These are phyloP conservation scores for Sugiyamaella sp. DNA, from an alignment of 1,139 yeast genomes.

Conservation along the genomic window DNA sequence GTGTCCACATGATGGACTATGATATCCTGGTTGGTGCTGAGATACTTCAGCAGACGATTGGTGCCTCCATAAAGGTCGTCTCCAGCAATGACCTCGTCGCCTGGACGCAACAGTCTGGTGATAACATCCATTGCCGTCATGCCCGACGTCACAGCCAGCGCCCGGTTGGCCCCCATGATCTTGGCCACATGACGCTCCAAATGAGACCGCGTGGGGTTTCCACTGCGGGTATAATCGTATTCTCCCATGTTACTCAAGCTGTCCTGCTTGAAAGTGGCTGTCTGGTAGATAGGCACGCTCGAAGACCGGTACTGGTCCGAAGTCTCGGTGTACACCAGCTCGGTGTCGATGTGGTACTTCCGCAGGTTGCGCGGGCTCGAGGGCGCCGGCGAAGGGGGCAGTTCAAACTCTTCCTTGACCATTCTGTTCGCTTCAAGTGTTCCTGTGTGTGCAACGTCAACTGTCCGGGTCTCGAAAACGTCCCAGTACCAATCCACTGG, in stretches of 20 bases:
- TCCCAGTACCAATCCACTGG: no score
- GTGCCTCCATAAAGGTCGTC: constrained; percentile 94
- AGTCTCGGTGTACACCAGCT: constrained; percentile 67
- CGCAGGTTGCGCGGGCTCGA: constrained; percentile 40
- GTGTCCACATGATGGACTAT: constrained; percentile 81
- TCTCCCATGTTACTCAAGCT: constrained; percentile 77
- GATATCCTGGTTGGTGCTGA: constrained; percentile 67
- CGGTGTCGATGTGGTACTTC: constrained; percentile 59
- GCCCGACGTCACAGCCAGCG: constrained; percentile 85
- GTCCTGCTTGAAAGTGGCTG: constrained; percentile 89
- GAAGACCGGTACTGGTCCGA: constrained; percentile 80
- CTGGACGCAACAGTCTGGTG: constrained; percentile 68
- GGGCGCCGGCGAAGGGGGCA: constrained; percentile 47
- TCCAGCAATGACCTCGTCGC: constrained; percentile 88
- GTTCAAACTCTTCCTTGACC: constrained; percentile 25
- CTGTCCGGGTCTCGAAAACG: no score
- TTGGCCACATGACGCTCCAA: constrained; percentile 76
- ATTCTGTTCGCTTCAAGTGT: not conserved
- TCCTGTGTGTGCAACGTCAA: not conserved
- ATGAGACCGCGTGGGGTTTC: constrained; percentile 87
- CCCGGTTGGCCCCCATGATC: constrained; percentile 71
- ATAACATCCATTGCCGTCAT: constrained; percentile 93
- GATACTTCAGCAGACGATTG: constrained; percentile 76
- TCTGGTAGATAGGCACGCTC: constrained; percentile 85
- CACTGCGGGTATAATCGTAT: constrained; percentile 92